phyloP scores from a whole-genome alignment of 768 basidiomycete genomes.

The Inosperma sp. region DNA sequence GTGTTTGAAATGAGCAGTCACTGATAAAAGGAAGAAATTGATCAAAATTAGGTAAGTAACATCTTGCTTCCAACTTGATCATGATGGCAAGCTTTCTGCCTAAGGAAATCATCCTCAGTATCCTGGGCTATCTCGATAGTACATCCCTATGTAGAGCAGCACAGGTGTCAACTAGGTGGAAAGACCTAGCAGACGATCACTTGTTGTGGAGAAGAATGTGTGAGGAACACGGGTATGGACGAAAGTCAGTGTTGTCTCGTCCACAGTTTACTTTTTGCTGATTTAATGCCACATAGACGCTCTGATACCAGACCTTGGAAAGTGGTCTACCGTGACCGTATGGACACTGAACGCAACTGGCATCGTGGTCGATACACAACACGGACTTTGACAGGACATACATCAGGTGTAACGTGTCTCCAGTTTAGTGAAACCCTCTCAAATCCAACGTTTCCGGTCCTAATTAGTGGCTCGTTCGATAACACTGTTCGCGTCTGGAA shows the following conservation, averaged over 20 bases:
- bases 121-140: constrained; percentile 89
- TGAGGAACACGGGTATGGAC: constrained; percentile 71
- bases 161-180: constrained; percentile 85
- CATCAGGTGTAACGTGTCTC: constrained; percentile 95
- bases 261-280: constrained; percentile 4
- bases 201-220: constrained; percentile 94
- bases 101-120: constrained; percentile 80
- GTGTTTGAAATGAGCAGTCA: too few relatives aligned
- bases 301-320: constrained; percentile 80
- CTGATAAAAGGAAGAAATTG: too few relatives aligned
- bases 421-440: constrained; percentile 85
- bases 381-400: constrained; percentile 85
- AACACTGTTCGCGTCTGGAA: constrained; percentile 95
- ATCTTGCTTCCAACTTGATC: too few relatives aligned
- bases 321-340: constrained; percentile 95
- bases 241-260: constrained; percentile 37
- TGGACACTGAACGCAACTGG: constrained; percentile 96
- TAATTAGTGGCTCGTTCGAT: constrained; percentile 98
- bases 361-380: constrained; percentile 84
- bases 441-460: constrained; percentile 84
- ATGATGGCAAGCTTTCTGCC: constrained; percentile 84
- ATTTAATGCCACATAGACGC: too few relatives aligned
- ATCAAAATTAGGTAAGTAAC: too few relatives aligned
- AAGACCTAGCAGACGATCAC: constrained; percentile 87
- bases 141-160: constrained; percentile 91